Conservation (phyloP, 345 rosid species). For the Aquilaria sinensis region DNA sequence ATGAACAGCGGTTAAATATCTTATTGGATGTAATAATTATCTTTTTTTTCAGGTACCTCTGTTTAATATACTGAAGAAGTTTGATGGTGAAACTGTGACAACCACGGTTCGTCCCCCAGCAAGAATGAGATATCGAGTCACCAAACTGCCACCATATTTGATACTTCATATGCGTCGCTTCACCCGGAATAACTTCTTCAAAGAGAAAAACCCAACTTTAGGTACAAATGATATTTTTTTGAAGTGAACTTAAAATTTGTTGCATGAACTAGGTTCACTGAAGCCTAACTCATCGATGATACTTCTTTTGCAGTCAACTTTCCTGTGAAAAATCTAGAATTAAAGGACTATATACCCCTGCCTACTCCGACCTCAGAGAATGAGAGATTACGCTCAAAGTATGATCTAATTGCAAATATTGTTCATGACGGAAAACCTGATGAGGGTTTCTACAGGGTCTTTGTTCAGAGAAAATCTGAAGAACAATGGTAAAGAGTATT, state of each 20-base stretch:
- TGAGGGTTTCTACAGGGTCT: slow-evolving; percentile 86
- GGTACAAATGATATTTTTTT: slow-evolving; percentile 38
- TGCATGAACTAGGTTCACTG: not conserved
- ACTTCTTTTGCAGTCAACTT: slow-evolving; percentile 65
- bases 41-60: slow-evolving; percentile 64
- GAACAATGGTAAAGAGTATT: slow-evolving; percentile 61
- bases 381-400: slow-evolving; percentile 59
- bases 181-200: slow-evolving; percentile 86
- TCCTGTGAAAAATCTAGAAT: slow-evolving; percentile 89
- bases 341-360: slow-evolving; percentile 91
- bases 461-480: slow-evolving; percentile 96
- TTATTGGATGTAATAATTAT: slow-evolving; percentile 7
- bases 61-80: slow-evolving; percentile 84
- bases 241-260: not conserved
- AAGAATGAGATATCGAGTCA: slow-evolving; percentile 80
- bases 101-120: slow-evolving; percentile 93
- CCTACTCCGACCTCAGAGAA: slow-evolving; percentile 51
- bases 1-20: too few relatives aligned
- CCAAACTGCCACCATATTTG: slow-evolving; percentile 69
- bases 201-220: slow-evolving; percentile 91
- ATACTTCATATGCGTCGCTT: slow-evolving; percentile 94
- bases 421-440: slow-evolving; percentile 98
- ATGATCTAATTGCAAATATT: slow-evolving; percentile 87
- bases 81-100: slow-evolving; percentile 86
- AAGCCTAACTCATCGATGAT: not conserved